Base-by-base conservation (phyloP, 1,139 yeast genomes). In the Blastobotrys buckinghamii region DNA sequence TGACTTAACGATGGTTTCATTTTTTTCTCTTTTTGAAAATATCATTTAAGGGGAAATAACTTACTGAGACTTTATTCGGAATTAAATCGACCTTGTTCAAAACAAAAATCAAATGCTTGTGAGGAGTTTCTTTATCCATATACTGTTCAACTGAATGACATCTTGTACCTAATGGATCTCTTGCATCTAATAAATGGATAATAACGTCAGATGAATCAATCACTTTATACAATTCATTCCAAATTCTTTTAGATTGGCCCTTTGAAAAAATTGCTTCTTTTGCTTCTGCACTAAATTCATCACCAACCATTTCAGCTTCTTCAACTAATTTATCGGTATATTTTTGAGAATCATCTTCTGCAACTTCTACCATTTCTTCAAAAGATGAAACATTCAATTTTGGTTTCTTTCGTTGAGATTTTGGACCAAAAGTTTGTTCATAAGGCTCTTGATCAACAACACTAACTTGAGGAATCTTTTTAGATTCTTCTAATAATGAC, bases 1-100 rank as follows among this genome's bases (percentile, higher is more conserved):
- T 70, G 74, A 70, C 74, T 66, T 67, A 69, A 69, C 71, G 56
- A 59, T 68, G 72, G 74, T 56, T 45, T 44, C 19, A n/a, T n/a
- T n/a, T n/a, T n/a, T n/a, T n/a, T n/a, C n/a, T n/a, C n/a, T n/a
- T n/a, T n/a, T n/a, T 8, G 20, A 9, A 22, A 20, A 17, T 34
- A 24, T 16, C 12, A 26, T 19, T 32, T 32, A 38, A 17, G 43
- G 89, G 48, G 50, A 52, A 47, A n/a, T 37, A 45, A 89, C 97
- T 79, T 87, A 92, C 97, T 64, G 98, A 96, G 62, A 89, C 97
- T 97, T 97, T 92, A 50, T 97, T 92, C 55, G 98, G 98, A 48
- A 94, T 97, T 62, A 92, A 79, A 74, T 92, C 98, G 78, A 97
- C 89, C 78, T 92, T 92, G 78, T 92, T 92, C 68, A 92, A 74